Conservation (phyloP, 129 eudicot genomes). For the Scalesia atractyloides region DNA sequence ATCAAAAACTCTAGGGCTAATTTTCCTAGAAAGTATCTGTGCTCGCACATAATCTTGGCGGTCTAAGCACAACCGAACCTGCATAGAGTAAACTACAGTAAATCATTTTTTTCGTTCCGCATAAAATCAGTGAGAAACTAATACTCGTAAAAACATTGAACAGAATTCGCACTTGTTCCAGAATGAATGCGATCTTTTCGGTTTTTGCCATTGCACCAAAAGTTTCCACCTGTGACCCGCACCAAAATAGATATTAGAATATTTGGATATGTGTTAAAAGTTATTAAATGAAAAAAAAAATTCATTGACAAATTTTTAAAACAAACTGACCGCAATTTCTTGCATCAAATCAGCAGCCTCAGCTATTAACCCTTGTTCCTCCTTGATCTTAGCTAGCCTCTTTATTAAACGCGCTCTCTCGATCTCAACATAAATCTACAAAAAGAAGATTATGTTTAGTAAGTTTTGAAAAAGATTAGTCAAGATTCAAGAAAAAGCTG, state of each 20-base stretch:
- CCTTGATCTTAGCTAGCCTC: constrained; percentile 78
- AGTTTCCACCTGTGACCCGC: constrained; percentile 73
- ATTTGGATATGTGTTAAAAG: background rate
- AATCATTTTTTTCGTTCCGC: background rate
- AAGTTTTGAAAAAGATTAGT: no score
- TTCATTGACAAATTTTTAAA: background rate
- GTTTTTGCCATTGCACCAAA: constrained; percentile 98
- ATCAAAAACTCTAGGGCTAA: constrained; percentile 93
- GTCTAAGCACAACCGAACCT: constrained; percentile 94
- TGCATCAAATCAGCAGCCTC: constrained; percentile 97
- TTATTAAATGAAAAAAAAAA: background rate
- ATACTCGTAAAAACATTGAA: background rate
- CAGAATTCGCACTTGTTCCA: constrained; percentile 65
- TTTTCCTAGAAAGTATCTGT: constrained; percentile 88
- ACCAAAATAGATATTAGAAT: constrained; percentile 1
- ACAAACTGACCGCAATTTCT: constrained; percentile 78
- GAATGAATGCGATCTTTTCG: constrained; percentile 83
- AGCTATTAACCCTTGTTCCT: constrained; percentile 77
- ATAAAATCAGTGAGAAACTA: no score
- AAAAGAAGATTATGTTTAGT: background rate
- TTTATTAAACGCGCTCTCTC: constrained; percentile 85
- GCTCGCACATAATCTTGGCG: constrained; percentile 94
- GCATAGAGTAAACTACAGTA: background rate
- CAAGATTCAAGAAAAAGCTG: background rate
- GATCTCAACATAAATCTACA: constrained; percentile 79